phyloP scores from a whole-genome alignment of 805 yeast species.

The Barnettozyma sp. region DNA sequence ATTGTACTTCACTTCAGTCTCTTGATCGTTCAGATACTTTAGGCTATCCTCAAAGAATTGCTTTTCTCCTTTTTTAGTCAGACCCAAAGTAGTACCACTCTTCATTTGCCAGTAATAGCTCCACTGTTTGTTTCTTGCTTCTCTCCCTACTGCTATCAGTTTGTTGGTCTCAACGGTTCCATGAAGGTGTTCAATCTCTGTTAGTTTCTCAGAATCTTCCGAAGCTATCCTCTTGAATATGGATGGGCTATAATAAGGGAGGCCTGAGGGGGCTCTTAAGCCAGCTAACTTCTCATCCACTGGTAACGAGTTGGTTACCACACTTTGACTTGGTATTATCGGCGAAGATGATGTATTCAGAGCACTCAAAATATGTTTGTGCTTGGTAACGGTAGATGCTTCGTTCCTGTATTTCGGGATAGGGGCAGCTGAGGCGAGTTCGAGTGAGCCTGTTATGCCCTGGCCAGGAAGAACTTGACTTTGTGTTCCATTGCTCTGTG shows the following conservation, averaged over 20 bases:
- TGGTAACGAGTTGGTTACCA: slow-evolving; percentile 22
- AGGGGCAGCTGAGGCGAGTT: slow-evolving; percentile 19
- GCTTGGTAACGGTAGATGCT: slow-evolving; percentile 9
- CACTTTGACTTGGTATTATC: slow-evolving; percentile 12
- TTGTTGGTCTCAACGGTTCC: slow-evolving; percentile 41
- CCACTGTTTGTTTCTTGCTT: slow-evolving; percentile 42
- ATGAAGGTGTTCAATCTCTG: slow-evolving; percentile 43
- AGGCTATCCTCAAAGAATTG: slow-evolving; percentile 26
- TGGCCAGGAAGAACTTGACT: slow-evolving; percentile 26
- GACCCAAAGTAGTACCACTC: slow-evolving; percentile 33
- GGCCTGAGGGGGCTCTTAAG: slow-evolving; percentile 31
- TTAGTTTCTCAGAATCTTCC: slow-evolving; percentile 32
- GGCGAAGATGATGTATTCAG: slow-evolving; percentile 11
- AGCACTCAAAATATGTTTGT: slow-evolving; percentile 13
- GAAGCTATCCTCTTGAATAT: slow-evolving; percentile 25
- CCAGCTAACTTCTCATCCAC: slow-evolving; percentile 16
- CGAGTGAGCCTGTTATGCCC: slow-evolving; percentile 26
- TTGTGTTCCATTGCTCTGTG: slow-evolving; percentile 16
- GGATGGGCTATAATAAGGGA: slow-evolving; percentile 34
- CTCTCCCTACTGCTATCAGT: slow-evolving; percentile 36
- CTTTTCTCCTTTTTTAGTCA: slow-evolving; percentile 22
- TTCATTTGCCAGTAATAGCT: slow-evolving; percentile 39
- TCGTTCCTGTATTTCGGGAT: slow-evolving; percentile 20
- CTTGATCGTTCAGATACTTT: slow-evolving; percentile 26
- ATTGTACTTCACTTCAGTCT: slow-evolving; percentile 29